Evolutionary conservation across 495 filamentous ascomycete genomes (phyloP).

Genomic region (Parathielavia appendiculata): DNA sequence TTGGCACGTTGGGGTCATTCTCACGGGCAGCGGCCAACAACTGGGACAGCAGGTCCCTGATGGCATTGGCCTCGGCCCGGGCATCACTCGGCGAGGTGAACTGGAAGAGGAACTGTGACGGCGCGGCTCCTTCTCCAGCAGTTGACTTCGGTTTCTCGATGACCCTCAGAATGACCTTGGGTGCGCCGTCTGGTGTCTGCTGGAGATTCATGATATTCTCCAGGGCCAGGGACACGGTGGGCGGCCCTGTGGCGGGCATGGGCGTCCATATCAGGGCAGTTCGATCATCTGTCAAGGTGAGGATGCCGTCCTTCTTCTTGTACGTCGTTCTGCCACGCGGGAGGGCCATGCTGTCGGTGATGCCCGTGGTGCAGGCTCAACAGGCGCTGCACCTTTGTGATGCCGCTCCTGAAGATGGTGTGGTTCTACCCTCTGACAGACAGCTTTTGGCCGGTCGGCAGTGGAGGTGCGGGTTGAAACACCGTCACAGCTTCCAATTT

Average conservation of each 20-base stretch:
- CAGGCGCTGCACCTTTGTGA: too few relatives aligned
- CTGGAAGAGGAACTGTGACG: slow-evolving; percentile 63
- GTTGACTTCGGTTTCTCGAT: slow-evolving; percentile 59
- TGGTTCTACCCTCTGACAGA: background rate
- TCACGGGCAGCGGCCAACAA: slow-evolving; percentile 67
- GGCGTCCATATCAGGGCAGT: slow-evolving; percentile 77
- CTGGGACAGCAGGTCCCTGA: slow-evolving; percentile 75
- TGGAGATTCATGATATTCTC: slow-evolving; percentile 83
- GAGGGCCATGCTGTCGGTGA: slow-evolving; percentile 32
- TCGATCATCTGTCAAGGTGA: slow-evolving; percentile 65
- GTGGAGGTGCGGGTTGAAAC: background rate
- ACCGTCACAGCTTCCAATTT: background rate
- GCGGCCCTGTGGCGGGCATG: slow-evolving; percentile 47
- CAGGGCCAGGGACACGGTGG: slow-evolving; percentile 63
- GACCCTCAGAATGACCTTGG: slow-evolving; percentile 89
- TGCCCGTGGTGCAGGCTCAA: slow-evolving; percentile 12
- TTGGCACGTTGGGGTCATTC: slow-evolving; percentile 41
- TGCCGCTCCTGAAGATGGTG: background rate
- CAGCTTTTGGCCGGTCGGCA: background rate
- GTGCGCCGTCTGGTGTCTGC: slow-evolving; percentile 73
- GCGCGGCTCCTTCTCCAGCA: slow-evolving; percentile 51
- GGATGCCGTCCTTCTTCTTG: slow-evolving; percentile 93
- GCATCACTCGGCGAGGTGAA: slow-evolving; percentile 76
- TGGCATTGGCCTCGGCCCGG: slow-evolving; percentile 72
- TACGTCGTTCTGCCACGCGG: slow-evolving; percentile 69